phyloP scores from a whole-genome alignment of 768 basidiomycete species.

The Naganishia randhawae region DNA sequence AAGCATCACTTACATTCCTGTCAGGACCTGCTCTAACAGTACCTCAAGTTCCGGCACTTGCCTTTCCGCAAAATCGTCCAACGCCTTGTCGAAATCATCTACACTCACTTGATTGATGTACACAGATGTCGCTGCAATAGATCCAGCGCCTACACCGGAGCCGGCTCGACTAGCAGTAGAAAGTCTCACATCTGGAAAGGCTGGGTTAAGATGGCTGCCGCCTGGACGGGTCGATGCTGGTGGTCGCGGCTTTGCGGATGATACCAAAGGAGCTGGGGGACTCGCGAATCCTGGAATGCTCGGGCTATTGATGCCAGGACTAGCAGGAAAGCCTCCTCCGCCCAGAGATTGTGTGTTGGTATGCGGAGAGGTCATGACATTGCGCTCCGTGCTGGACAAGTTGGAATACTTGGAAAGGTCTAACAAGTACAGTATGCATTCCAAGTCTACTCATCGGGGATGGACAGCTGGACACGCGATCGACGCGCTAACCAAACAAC shows the following conservation, averaged over 20 bases:
- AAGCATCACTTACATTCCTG: conserved; percentile 18
- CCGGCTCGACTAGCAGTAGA: conserved; percentile 11
- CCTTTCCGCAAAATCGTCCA: conserved; percentile 15
- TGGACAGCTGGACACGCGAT: too few relatives aligned
- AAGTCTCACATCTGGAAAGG: neutral
- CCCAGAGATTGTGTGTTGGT: neutral
- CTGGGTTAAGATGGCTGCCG: conserved; percentile 11
- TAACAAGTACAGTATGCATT: neutral
- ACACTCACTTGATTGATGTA: neutral
- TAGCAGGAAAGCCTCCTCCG: neutral
- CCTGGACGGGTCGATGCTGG: neutral
- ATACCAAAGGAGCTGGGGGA: neutral
- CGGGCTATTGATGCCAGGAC: conserved; percentile 1
- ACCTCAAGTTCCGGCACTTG: conserved; percentile 14
- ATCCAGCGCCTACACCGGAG: neutral
- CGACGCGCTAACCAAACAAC: too few relatives aligned
- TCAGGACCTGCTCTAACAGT: conserved; percentile 8
- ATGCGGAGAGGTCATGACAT: conserved; percentile 20
- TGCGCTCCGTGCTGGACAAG: neutral
- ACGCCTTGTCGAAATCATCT: conserved; percentile 18
- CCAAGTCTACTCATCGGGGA: neutral
- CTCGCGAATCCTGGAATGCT: neutral
- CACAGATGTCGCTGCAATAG: conserved; percentile 7
- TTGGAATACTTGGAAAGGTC: neutral
- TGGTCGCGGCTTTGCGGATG: neutral